Evolutionary conservation across 192 early-diverging fungal species (phyloP).

Genomic region (Umbelopsis isabellina): DNA sequence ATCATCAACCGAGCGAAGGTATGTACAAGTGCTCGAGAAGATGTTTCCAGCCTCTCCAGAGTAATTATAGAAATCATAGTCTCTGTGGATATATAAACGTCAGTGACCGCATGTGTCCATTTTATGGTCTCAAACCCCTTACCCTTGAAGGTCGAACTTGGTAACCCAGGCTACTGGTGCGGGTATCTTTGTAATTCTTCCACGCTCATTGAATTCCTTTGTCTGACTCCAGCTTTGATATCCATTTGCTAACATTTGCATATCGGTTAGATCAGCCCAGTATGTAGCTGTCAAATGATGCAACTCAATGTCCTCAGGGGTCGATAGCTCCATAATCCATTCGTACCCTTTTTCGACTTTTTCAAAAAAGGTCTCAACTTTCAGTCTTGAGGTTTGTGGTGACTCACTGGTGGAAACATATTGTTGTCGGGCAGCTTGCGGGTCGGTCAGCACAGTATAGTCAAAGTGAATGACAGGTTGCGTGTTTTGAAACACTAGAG

Average conservation of each 20-base stretch:
- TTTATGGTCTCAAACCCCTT: constrained; percentile 9
- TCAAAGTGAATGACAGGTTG: constrained; percentile 1
- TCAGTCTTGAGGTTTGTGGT: background rate
- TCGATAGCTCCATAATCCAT: background rate
- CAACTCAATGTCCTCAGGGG: constrained; percentile 2
- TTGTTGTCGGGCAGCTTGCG: background rate
- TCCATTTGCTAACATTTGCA: constrained; percentile 51
- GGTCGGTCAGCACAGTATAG: background rate
- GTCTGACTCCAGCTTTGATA: constrained; percentile 52
- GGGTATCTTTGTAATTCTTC: constrained; percentile 41
- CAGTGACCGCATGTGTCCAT: background rate
- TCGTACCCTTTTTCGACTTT: constrained; percentile 2
- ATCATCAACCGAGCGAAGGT: constrained; percentile 37
- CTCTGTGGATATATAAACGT: constrained; percentile 21
- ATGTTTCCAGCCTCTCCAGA: constrained; percentile 43
- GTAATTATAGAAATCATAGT: constrained; percentile 48
- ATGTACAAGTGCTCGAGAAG: constrained; percentile 45
- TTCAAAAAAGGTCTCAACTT: background rate
- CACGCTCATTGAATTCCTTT: constrained; percentile 32
- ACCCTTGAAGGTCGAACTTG: constrained; percentile 40
- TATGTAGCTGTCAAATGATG: constrained; percentile 22
- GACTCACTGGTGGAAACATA: background rate
- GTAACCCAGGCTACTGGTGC: constrained; percentile 37
- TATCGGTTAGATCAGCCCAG: constrained; percentile 25
- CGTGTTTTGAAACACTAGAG: background rate